Evolutionary conservation across 805 yeast genomes (phyloP), one percentile per base, ranked within the genome.

Genomic region (Kurtzmaniella fragi): DNA sequence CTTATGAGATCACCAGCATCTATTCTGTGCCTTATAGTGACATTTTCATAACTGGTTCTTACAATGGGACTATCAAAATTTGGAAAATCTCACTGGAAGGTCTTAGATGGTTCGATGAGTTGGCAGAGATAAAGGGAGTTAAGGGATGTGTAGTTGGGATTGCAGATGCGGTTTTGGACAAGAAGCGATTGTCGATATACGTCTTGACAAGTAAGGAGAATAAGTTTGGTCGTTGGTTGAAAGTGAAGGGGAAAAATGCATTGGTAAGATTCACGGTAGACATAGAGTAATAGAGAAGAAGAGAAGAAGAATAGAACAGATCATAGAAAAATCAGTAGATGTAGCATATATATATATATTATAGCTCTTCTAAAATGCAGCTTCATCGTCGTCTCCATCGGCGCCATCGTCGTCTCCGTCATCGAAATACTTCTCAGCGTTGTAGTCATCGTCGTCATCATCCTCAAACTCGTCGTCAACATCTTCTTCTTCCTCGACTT

Each of bases 21-120:
- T 72, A 81, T 50, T 87, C 95, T 0, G 67, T 91, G 16, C 96
- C 98, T 13, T 91, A 78, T 57, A 75, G 90, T 10, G 89, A 93
- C 54, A 60, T 87, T 5, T 87, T 93, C 54, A 67, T 91, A 32
- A 78, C 88, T 10, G 99, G 99, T 1, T 90, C 98, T 2, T 84
- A 87, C 82, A 75, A 79, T 53, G 97, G 98, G 3, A 57, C 70
- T 7, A 59, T 93, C 39, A 78, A 75, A 43, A 72, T 88, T 34
- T 93, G 98, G 98, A 77, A 77, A 53, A 57, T 91, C 20, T 75
- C 73, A 36, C 48, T 47, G 16, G 81, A 76, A 36, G 80, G 77
- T 37, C 55, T 82, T 50, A 75, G 95, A 50, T 64, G 70, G 27
- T 83, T 91, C 56, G 64, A 61, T 27, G 56, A 68, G 6, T 45